These are phyloP conservation scores for Epichloe festucae DNA, from an alignment of 2,329 filamentous ascomycete species.

Conservation along the genomic window DNA sequence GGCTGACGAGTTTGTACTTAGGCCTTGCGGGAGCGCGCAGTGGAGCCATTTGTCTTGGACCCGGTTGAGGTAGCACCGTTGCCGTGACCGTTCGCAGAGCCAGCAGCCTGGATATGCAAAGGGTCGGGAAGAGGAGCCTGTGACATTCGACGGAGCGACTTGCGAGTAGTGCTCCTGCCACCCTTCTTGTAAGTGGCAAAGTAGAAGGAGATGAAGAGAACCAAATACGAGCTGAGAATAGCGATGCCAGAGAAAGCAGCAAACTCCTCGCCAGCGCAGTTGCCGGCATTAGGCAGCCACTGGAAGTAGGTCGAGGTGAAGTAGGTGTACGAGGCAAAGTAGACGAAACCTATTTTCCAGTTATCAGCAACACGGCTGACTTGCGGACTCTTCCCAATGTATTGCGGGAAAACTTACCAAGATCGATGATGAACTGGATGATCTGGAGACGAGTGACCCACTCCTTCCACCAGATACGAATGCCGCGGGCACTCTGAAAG, in stretches of 20 bases:
- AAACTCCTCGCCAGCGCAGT: slow-evolving; percentile 93
- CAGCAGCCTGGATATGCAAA: slow-evolving; percentile 52
- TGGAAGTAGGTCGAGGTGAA: slow-evolving; percentile 85
- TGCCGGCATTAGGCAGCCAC: slow-evolving; percentile 69
- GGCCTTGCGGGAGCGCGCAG: slow-evolving; percentile 59
- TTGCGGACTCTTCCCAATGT: background rate
- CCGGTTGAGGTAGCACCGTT: slow-evolving; percentile 41
- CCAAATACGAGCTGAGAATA: slow-evolving; percentile 86
- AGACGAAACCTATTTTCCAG: slow-evolving; percentile 64
- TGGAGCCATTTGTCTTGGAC: slow-evolving; percentile 44
- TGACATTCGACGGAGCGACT: slow-evolving; percentile 54
- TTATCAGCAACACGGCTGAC: slow-evolving; percentile 1
- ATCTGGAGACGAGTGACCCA: slow-evolving; percentile 98
- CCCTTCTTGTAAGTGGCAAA: slow-evolving; percentile 89
- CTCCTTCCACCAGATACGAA: slow-evolving; percentile 99
- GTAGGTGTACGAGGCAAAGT: slow-evolving; percentile 99
- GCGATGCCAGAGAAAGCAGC: slow-evolving; percentile 85
- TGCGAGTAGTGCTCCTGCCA: slow-evolving; percentile 70
- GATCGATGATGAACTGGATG: slow-evolving; percentile 91
- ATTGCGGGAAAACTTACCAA: slow-evolving; percentile 47
- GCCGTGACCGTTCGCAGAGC: slow-evolving; percentile 38
- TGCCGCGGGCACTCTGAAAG: slow-evolving; percentile 93
- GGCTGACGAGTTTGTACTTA: slow-evolving; percentile 10
- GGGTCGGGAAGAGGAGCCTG: slow-evolving; percentile 66
- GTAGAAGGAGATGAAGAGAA: slow-evolving; percentile 99